Evolutionary conservation across 306 rosid genomes (phyloP).

Genomic region (Prosopis cineraria): DNA sequence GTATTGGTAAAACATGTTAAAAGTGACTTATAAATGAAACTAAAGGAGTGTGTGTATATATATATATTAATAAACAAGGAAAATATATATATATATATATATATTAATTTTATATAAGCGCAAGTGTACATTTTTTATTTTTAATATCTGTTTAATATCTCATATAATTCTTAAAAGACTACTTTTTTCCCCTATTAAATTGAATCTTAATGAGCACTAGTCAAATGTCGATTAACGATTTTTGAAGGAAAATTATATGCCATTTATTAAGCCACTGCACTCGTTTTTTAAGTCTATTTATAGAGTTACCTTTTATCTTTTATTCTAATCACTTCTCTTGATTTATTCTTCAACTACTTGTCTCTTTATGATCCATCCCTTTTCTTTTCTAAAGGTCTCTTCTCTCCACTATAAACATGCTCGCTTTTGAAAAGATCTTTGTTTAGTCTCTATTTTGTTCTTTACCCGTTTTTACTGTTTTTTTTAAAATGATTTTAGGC

Average conservation of each 20-base stretch:
- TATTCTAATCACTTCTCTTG: neutral
- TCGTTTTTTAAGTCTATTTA: neutral
- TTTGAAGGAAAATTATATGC: neutral
- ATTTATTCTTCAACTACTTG: neutral
- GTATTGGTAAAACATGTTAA: no score
- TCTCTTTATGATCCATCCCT: neutral
- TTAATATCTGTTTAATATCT: neutral
- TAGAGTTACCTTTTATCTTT: neutral
- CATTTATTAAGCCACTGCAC: neutral
- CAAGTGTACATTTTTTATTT: neutral
- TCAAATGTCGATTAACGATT: neutral
- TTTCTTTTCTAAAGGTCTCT: neutral
- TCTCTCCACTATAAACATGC: neutral
- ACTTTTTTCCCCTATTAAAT: neutral
- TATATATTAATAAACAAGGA: no score
- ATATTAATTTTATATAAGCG: neutral
- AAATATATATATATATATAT: no score
- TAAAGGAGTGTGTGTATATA: no score
- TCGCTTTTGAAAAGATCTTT: neutral
- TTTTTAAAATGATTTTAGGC: neutral
- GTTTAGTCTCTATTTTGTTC: neutral
- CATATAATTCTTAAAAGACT: neutral
- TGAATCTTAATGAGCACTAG: neutral
- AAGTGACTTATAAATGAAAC: no score
- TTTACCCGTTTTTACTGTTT: no score